Evolutionary conservation across 169 alveolate species (phyloP), one percentile per base, ranked within the genome.

Genomic region (Amoebophrya sp.): DNA sequence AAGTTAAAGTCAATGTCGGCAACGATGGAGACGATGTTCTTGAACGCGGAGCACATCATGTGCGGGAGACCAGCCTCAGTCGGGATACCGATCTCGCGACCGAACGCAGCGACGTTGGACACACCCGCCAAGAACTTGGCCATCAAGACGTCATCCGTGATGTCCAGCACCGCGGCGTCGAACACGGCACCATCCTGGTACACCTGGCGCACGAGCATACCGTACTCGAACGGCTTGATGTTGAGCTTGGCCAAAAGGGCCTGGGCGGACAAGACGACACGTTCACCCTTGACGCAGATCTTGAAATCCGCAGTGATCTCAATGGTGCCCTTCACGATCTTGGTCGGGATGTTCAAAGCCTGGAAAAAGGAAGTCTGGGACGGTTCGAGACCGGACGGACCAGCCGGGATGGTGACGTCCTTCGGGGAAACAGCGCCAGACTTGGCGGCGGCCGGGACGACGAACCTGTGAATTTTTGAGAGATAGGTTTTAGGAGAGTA

Each of bases 311-410:
- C 96, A 41, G 97, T 98, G 93, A 98, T 98, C 96, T 98, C 99
- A 92, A 98, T 98, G 95, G 98, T 98, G 89, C 99, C 99, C 96
- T 98, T 98, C 93, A 97, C 98, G 94, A 98, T 98, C 96, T 98
- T 98, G 92, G 99, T 98, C 29, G 99, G 97, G 93, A 98, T 98
- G 93, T 98, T 98, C 94, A 98, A 96, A 65, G 99, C 99, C 94
- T 98, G 99, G 98, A 98, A 98, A 97, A 98, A 98, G 89, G 98
- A 96, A 41, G 99, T 98, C 95, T 98, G 99, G 41, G 99, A 97
- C 78, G 99, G 99, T 93, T 98, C 99, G 97, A 98, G 95, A 90
- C 99, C 99, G 77, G 99, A 98, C 40, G 99, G 98, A 36, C 99
- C 99, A 89, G 99, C 99, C 29, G 99, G 99, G 90, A 98, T 98